A percentile compares a stretch with the other conserved stretches of the same genome.
phyloP scores from a whole-genome alignment of 805 yeast genomes.

The Candida suzukii region DNA sequence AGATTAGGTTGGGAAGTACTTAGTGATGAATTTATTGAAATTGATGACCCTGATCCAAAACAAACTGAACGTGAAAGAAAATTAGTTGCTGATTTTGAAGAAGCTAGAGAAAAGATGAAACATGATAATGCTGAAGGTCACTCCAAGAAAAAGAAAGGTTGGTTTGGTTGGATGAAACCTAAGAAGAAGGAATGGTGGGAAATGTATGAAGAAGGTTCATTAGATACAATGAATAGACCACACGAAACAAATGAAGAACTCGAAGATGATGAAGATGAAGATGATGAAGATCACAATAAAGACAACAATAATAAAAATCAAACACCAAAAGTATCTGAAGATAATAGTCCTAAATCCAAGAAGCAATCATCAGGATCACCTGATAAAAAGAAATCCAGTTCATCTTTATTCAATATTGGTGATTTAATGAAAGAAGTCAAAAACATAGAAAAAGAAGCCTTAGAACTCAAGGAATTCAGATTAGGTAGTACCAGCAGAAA shows the following conservation, averaged over 20 bases:
- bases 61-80: slow-evolving; percentile 76
- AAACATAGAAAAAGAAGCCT: slow-evolving; percentile 34
- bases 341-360: too few relatives aligned
- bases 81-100: slow-evolving; percentile 78
- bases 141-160: slow-evolving; percentile 29
- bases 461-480: slow-evolving; percentile 13
- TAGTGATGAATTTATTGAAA: slow-evolving; percentile 88
- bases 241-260: slow-evolving; percentile 15
- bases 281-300: slow-evolving; percentile 8
- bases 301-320: slow-evolving; percentile 6
- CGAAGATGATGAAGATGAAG: slow-evolving; percentile 13
- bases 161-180: slow-evolving; percentile 43
- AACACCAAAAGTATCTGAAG: too few relatives aligned
- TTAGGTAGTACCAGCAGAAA: too few relatives aligned
- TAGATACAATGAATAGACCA: too few relatives aligned
- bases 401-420: slow-evolving; percentile 34
- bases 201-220: slow-evolving; percentile 33
- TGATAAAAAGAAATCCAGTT: too few relatives aligned
- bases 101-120: slow-evolving; percentile 61
- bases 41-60: slow-evolving; percentile 93
- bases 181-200: slow-evolving; percentile 54
- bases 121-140: slow-evolving; percentile 25
- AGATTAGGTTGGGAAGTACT: slow-evolving; percentile 72
- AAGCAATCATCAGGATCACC: too few relatives aligned
- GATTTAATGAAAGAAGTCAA: slow-evolving; percentile 37